These are phyloP conservation scores for Niveomyces coronatus DNA, from an alignment of 2,329 filamentous ascomycete genomes.

Conservation along the genomic window DNA sequence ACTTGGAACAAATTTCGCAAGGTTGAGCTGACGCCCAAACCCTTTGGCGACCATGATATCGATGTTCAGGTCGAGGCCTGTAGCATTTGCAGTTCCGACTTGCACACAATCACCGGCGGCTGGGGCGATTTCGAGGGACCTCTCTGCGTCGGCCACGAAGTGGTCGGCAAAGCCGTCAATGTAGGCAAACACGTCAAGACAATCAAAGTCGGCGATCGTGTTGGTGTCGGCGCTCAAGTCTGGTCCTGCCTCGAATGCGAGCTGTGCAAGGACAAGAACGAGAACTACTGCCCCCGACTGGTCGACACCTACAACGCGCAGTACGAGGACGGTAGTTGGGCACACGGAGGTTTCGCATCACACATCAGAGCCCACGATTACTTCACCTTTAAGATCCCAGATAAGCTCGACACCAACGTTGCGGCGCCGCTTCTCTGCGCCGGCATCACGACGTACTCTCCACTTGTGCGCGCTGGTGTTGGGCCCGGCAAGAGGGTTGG, in stretches of 20 bases:
- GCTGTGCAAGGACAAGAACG: conserved; percentile 36
- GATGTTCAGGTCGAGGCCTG: conserved; percentile 65
- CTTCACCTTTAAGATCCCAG: conserved; percentile 51
- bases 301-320: conserved; percentile 47
- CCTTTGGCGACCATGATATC: conserved; percentile 25
- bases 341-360: conserved; percentile 53
- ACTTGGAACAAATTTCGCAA: conserved; percentile 32
- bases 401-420: conserved; percentile 35
- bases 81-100: conserved; percentile 52
- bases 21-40: conserved; percentile 26
- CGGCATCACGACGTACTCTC: conserved; percentile 64
- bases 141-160: conserved; percentile 47
- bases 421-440: conserved; percentile 66
- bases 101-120: conserved; percentile 47
- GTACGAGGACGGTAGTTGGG: conserved; percentile 42
- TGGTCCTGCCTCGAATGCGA: conserved; percentile 43
- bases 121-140: conserved; percentile 41
- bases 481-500: conserved; percentile 63
- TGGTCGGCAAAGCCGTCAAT: conserved; percentile 43
- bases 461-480: conserved; percentile 54
- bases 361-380: conserved; percentile 41
- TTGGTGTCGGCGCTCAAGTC: conserved; percentile 53
- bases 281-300: conserved; percentile 38
- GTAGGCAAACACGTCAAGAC: conserved; percentile 34
- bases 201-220: conserved; percentile 52